A percentile compares a stretch with the other conserved stretches of the same genome.
Evolutionary conservation across 345 rosid species (phyloP).

Genomic region (Eucalyptus rudis): DNA sequence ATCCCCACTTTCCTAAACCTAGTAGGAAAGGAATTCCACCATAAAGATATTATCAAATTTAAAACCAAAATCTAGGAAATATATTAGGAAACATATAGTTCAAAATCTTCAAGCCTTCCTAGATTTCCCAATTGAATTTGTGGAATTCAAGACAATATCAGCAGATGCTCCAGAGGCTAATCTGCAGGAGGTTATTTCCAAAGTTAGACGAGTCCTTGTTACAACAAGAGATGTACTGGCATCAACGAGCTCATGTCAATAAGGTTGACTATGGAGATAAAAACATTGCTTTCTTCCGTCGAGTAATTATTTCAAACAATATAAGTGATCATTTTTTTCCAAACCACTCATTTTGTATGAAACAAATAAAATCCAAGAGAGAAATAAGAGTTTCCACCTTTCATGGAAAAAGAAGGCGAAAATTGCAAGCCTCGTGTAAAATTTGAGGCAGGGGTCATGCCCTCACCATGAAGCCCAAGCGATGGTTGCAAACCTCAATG

Average conservation of each 20-base stretch:
- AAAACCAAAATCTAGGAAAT: no score
- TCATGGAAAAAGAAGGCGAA: background rate
- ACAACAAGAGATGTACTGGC: background rate
- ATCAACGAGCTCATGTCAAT: background rate
- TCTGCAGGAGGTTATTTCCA: background rate
- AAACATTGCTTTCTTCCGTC: background rate
- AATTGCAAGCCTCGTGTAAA: background rate
- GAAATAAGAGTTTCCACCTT: background rate
- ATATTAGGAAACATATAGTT: no score
- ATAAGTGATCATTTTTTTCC: no score
- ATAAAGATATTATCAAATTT: no score
- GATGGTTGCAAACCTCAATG: background rate
- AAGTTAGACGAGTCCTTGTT: background rate
- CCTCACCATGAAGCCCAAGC: background rate
- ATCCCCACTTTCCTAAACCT: no score
- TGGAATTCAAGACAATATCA: no score
- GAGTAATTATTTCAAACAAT: background rate
- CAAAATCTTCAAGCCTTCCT: no score
- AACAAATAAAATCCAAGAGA: background rate
- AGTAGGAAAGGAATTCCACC: no score
- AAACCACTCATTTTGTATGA: background rate
- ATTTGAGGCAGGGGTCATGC: background rate
- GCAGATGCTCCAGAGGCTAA: background rate
- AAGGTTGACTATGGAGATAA: background rate
- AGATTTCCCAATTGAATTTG: no score